A percentile compares a stretch with the other conserved stretches of the same genome.
Conservation (phyloP, 192 early-diverging fungal genomes). For the Gigaspora rosea region DNA sequence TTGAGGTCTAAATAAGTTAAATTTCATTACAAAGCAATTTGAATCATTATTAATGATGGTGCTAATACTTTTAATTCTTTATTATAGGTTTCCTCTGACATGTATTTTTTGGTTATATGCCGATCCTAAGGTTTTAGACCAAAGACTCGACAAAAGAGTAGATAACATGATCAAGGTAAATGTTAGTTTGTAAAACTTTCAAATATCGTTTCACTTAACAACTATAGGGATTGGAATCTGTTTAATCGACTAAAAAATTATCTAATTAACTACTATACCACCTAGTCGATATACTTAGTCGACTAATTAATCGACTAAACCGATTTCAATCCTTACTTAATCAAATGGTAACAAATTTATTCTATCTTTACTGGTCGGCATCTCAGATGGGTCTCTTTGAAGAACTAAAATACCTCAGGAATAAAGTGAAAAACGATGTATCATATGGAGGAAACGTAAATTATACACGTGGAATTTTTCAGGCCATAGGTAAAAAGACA, state of each 20-base stretch:
- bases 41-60: neutral
- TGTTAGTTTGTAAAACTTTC: neutral
- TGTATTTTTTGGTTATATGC: slow-evolving; percentile 91
- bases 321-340: too few species aligned
- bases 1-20: slow-evolving; percentile 32
- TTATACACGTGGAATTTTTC: slow-evolving; percentile 70
- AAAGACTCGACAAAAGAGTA: slow-evolving; percentile 81
- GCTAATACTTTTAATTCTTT: neutral
- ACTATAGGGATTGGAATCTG: neutral
- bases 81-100: slow-evolving; percentile 59
- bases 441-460: slow-evolving; percentile 48
- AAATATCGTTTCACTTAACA: neutral
- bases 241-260: too few species aligned
- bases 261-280: too few species aligned
- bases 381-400: slow-evolving; percentile 51
- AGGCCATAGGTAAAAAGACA: slow-evolving; percentile 62
- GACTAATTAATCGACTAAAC: too few species aligned
- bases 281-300: too few species aligned
- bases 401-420: slow-evolving; percentile 51
- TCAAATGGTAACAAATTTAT: too few species aligned
- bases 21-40: neutral
- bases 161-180: slow-evolving; percentile 83
- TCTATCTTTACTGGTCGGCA: too few species aligned
- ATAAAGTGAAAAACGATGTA: slow-evolving; percentile 54
- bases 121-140: slow-evolving; percentile 61